Conservation (phyloP, 306 rosid genomes). For the Adenanthera pavonina region DNA sequence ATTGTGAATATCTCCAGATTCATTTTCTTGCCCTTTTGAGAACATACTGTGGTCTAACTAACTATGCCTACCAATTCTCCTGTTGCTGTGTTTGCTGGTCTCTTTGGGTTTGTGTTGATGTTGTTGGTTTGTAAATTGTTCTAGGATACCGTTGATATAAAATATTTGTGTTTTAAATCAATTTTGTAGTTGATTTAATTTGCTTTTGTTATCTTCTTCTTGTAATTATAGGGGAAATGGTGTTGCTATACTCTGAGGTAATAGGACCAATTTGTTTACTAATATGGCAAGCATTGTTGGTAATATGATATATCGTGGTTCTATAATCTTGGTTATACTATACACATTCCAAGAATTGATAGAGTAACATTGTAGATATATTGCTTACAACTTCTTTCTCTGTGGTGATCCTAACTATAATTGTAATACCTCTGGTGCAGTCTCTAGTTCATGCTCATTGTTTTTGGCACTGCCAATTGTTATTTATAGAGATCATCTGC, state of each 20-base stretch:
- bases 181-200: slow-evolving; percentile 16
- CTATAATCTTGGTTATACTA: not conserved
- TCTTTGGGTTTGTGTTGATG: slow-evolving; percentile 28
- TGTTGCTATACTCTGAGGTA: slow-evolving; percentile 18
- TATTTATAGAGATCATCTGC: slow-evolving; percentile 24
- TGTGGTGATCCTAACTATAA: slow-evolving; percentile 17
- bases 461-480: slow-evolving; percentile 12
- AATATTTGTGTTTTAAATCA: slow-evolving; percentile 1
- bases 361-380: slow-evolving; percentile 32
- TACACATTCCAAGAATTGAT: slow-evolving; percentile 20
- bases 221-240: slow-evolving; percentile 19
- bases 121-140: slow-evolving; percentile 25
- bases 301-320: not conserved
- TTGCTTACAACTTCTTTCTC: slow-evolving; percentile 31
- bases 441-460: slow-evolving; percentile 16
- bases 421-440: not conserved
- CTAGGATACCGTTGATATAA: slow-evolving; percentile 1
- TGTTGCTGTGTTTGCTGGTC: slow-evolving; percentile 15
- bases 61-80: slow-evolving; percentile 25
- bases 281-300: not conserved
- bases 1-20: slow-evolving; percentile 9
- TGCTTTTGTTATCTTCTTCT: slow-evolving; percentile 31
- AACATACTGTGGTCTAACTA: slow-evolving; percentile 28
- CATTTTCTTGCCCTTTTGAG: slow-evolving; percentile 33
- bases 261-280: not conserved